Conservation (phyloP, 345 rosid species). For the Ailanthus altissimus region DNA sequence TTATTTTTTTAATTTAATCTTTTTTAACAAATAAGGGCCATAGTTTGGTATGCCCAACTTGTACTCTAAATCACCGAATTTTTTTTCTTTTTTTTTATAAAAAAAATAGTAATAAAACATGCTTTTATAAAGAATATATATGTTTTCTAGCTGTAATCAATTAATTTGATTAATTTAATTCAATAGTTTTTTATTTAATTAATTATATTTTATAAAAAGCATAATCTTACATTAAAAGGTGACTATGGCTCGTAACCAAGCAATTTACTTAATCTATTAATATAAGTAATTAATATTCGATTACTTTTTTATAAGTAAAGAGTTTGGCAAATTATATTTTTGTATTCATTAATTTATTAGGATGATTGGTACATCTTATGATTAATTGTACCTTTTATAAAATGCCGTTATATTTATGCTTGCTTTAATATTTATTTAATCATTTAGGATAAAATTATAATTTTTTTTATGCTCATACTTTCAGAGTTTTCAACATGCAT, state of each 20-base stretch:
- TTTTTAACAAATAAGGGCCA: neutral
- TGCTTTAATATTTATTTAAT: too few relatives aligned
- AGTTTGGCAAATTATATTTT: neutral
- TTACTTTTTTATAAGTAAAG: neutral
- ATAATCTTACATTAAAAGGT: neutral
- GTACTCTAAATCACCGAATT: neutral
- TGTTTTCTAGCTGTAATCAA: slow-evolving; percentile 13
- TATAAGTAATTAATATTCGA: neutral
- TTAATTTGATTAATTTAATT: slow-evolving; percentile 3
- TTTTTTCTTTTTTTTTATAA: neutral
- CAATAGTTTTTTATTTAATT: neutral
- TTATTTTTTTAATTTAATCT: too few relatives aligned
- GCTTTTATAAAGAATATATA: too few relatives aligned
- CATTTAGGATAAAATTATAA: too few relatives aligned
- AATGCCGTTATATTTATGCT: too few relatives aligned
- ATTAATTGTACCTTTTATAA: too few relatives aligned
- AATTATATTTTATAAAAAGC: neutral
- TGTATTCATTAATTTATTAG: too few relatives aligned
- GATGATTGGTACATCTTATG: too few relatives aligned
- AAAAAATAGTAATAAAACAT: too few relatives aligned
- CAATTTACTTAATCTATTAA: too few relatives aligned
- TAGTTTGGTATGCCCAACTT: slow-evolving; percentile 11
- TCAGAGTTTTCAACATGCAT: too few relatives aligned
- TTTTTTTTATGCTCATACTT: too few relatives aligned
- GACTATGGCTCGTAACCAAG: neutral